Base-by-base conservation (phyloP, 352 stramenopile genomes). In the Phytophthora meadii region DNA sequence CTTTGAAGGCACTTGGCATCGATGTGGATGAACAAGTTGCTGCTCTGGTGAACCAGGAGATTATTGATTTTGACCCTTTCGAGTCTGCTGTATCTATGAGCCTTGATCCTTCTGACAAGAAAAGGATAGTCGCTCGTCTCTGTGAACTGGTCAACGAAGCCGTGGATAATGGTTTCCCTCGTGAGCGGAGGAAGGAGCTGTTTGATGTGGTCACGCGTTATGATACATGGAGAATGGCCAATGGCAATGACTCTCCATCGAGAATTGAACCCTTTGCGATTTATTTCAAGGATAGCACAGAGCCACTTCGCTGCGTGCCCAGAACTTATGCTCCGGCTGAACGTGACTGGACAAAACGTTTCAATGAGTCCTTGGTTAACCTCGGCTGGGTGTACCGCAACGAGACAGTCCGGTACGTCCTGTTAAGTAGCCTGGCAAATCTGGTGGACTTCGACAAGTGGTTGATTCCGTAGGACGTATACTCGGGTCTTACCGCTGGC, bases 31-130 rank as follows among this genome's bases (percentile, higher is more conserved):
- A 49, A n/a, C 22, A 49, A 15, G 8, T 30, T 11, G 42, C 19
- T 6, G 42, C 42, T 15, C 42, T 49, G 6, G 42, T 19, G n/a
- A 49, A 49, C 7, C 4, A 49, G 41, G 42, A 49, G 10, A 12
- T 30, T 12, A 9, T 49, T 4, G 19, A 30, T 5, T 49, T 32
- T 4, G 42, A 49, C n/a, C 42, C 42, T 8, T 49, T 32, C 30
- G 41, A 49, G 42, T 15, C 42, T 4, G 12, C 22, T 2, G n/a
- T 9, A 2, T 19, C 42, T 5, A 32, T 49, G 22, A 17, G 19
- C 19, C 2, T 49, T 48, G 42, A 48, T 30, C 42, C 42, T 14
- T 19, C 42, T 4, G 42, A 48, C 42, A 48, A 48, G 19, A 48
- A 36, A 14, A 1, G 34, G 22, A 32, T 49, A 17, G 10, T 49